These are phyloP conservation scores for Phytophthora podocarpi DNA, from an alignment of 352 stramenopile species.

Conservation along the genomic window DNA sequence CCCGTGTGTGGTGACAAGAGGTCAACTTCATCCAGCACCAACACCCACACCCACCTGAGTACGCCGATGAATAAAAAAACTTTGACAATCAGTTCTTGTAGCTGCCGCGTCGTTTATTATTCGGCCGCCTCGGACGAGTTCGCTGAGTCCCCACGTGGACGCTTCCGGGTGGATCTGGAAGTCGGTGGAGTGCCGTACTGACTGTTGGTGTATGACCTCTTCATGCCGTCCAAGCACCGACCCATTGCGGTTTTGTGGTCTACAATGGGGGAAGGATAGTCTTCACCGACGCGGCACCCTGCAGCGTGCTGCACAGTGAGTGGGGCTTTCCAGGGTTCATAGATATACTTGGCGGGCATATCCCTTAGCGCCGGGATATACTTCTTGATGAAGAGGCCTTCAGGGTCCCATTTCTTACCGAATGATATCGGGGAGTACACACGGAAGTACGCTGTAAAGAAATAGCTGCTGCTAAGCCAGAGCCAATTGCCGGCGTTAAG, in stretches of 20 bases:
- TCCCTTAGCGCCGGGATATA: conserved; percentile 92
- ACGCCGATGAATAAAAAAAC: no score
- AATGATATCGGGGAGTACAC: conserved; percentile 95
- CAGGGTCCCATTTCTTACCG: conserved; percentile 96
- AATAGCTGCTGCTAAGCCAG: conserved; percentile 94
- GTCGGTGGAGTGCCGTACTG: conserved; percentile 33
- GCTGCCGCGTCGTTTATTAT: not conserved
- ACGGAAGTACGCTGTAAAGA: conserved; percentile 98
- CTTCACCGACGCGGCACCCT: conserved; percentile 88
- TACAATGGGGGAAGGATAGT: conserved; percentile 96
- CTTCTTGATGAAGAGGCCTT: conserved; percentile 92
- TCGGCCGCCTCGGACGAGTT: not conserved
- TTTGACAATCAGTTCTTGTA: no score
- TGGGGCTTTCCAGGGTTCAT: conserved; percentile 97
- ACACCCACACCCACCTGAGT: no score
- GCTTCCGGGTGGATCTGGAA: conserved; percentile 9
- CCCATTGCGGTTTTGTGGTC: conserved; percentile 93
- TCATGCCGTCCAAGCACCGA: conserved; percentile 91
- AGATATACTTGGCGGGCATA: conserved; percentile 97
- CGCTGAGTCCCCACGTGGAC: not conserved
- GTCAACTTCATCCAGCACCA: no score
- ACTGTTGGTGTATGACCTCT: conserved; percentile 83
- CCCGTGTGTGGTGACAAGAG: no score
- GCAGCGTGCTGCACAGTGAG: conserved; percentile 81
- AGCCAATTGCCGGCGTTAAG: conserved; percentile 99